Base-by-base conservation (phyloP, 1,284 basidiomycete species). In the Ceratobasidium theobromae region DNA sequence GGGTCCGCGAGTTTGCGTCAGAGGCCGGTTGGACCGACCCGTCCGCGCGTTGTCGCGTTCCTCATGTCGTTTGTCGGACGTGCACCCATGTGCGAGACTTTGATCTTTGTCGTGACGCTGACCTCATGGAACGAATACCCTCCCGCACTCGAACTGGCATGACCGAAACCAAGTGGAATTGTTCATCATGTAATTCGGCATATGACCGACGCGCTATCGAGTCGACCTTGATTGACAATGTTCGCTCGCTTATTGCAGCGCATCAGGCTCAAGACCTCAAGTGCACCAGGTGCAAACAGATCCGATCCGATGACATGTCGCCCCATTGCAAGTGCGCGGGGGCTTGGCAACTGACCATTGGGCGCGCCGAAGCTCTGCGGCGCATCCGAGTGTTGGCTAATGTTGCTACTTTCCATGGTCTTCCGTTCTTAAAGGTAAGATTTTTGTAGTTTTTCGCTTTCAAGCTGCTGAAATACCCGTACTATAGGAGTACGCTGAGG, bases 41-140 rank as follows among this genome's bases (percentile, higher is more conserved):
- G 0, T 98, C 96, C 78, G 90, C 97, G 73, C 87, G 93, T 2
- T 84, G 98, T 69, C 89, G 89, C 71, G 77, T 98, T 27, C 82
- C 88, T 25, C 92, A 93, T 74, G 90, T 98, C 27, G 91, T 95
- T 27, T 99, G 97, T 76, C 85, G 84, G 60, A 86, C 89, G 73
- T 99, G 97, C 78, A 95, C 95, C 76, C 81, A 84, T 23, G 84
- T 96, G 68, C 86, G 92, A 18, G 93, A 95, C 75, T 91, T 99
- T 71, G 96, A 99, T 75, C 89, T 98, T 71, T 97, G 95, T 74
- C 85, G 95, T n/a, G 95, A 98, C 75, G 82, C 87, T 4, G 92
- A 95, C 69, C 82, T 97, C 45, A 79, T 94, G 54, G 88, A 91
- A 0, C 65, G 70, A 21, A 67, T 45, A 48, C 72, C 71, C 4